These are phyloP conservation scores for Naganishia vishniacii DNA, from an alignment of 768 basidiomycete genomes.

Conservation along the genomic window DNA sequence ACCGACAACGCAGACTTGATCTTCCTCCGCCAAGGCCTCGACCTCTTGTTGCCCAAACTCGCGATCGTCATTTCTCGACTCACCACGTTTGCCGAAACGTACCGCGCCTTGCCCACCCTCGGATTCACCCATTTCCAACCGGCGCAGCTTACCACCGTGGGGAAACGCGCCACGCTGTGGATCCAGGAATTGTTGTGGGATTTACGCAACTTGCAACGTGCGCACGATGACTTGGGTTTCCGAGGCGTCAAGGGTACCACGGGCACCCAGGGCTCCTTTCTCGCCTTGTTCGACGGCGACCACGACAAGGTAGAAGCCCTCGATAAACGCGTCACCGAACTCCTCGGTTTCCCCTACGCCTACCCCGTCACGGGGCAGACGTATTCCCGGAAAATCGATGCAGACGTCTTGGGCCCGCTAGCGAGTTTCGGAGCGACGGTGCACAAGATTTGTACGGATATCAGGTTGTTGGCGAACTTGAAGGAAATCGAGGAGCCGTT, in stretches of 20 bases:
- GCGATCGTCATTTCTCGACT: slow-evolving; percentile 83
- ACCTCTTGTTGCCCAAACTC: slow-evolving; percentile 79
- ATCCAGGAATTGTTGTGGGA: slow-evolving; percentile 98
- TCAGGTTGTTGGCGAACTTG: slow-evolving; percentile 85
- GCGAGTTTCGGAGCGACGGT: slow-evolving; percentile 86
- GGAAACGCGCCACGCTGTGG: slow-evolving; percentile 94
- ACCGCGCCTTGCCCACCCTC: slow-evolving; percentile 82
- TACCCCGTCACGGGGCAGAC: slow-evolving; percentile 99
- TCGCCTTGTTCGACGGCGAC: slow-evolving; percentile 88
- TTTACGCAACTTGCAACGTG: slow-evolving; percentile 82
- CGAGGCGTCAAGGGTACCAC: slow-evolving; percentile 99
- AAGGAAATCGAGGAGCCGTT: slow-evolving; percentile 99
- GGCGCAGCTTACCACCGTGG: slow-evolving; percentile 95
- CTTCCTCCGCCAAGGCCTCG: slow-evolving; percentile 82
- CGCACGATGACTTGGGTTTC: slow-evolving; percentile 87
- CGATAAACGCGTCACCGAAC: slow-evolving; percentile 78
- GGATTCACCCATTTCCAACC: slow-evolving; percentile 99
- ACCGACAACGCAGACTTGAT: slow-evolving; percentile 99
- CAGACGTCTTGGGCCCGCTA: slow-evolving; percentile 83
- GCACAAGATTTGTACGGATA: slow-evolving; percentile 95
- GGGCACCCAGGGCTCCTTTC: slow-evolving; percentile 93
- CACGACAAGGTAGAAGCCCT: slow-evolving; percentile 90
- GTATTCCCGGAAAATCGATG: slow-evolving; percentile 94
- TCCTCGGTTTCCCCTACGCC: slow-evolving; percentile 86
- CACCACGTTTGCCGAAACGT: slow-evolving; percentile 72